Base-by-base conservation (phyloP, 83 land plant species). In the Diphasiastrum complanatum region DNA sequence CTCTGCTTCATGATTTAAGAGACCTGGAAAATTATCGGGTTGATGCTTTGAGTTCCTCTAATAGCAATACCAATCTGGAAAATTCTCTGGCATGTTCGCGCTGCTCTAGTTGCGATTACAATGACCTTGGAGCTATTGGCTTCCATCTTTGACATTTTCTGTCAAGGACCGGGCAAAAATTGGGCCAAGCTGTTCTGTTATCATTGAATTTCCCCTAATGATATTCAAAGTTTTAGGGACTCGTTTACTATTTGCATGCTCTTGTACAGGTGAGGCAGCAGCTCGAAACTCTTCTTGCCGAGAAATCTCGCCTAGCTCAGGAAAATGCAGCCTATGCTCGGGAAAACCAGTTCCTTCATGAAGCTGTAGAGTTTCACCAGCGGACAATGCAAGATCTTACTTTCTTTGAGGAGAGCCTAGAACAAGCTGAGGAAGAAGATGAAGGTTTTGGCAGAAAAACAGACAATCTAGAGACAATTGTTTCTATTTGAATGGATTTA, bases 321-420 rank as follows among this genome's bases (percentile, higher is more conserved):
- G 84, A 86, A 60, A 86, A 86, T 31, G 78, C 91, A 51, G 78
- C 67, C 38, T 63, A 78, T 10, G 54, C 65, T 0, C 64, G 91
- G 59, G 91, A 86, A 51, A 86, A 83, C 46, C 78, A 78, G 10
- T 81, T 81, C 56, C 81, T 86, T 41, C 72, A 65, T 45, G 85
- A 86, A 56, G 79, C 83, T 11, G 82, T 86, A 3, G 91, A 86
- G 70, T 86, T 83, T 51, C 91, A 86, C 47, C 84, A 80, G 47
- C 37, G 75, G 20, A 64, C 81, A 10, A 61, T 76, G 0, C 83
- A 74, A 41, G 84, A 83, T 38, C 66, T 76, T 14, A 64, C 80
- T n/a, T n/a, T n/a, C n/a, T n/a, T n/a, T n/a, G n/a, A n/a, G n/a
- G n/a, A n/a, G n/a, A n/a, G n/a, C n/a, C n/a, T n/a, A n/a, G n/a